Conservation (phyloP, 2,329 filamentous ascomycete species). For the Cladophialophora carrionii region DNA sequence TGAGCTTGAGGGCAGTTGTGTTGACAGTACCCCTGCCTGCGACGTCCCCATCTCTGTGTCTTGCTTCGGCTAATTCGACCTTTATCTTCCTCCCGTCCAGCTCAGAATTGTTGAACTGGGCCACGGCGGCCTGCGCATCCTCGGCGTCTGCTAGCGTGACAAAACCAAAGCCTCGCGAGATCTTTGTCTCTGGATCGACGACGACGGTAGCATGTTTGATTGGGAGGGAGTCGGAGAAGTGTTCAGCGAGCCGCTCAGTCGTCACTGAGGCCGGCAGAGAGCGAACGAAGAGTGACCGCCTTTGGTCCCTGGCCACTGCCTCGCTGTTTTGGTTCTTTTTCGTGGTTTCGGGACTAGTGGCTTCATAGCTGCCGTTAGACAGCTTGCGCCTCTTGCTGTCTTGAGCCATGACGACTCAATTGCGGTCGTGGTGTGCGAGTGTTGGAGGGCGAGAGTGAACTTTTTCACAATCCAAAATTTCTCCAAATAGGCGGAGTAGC, state of each 20-base stretch:
- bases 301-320: slow-evolving; percentile 41
- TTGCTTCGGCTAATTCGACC: slow-evolving; percentile 83
- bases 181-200: slow-evolving; percentile 79
- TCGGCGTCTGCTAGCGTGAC: slow-evolving; percentile 95
- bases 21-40: slow-evolving; percentile 44
- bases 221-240: slow-evolving; percentile 92
- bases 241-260: slow-evolving; percentile 77
- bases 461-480: slow-evolving; percentile 2
- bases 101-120: slow-evolving; percentile 76
- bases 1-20: slow-evolving; percentile 45
- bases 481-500: not conserved
- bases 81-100: slow-evolving; percentile 81
- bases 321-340: slow-evolving; percentile 35
- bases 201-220: slow-evolving; percentile 97
- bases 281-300: slow-evolving; percentile 84
- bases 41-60: slow-evolving; percentile 68
- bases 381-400: slow-evolving; percentile 45
- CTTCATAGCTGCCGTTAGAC: slow-evolving; percentile 40
- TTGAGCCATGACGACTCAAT: slow-evolving; percentile 41
- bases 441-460: not conserved
- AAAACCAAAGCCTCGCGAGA: slow-evolving; percentile 91
- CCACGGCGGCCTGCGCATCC: slow-evolving; percentile 79
- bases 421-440: not conserved
- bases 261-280: slow-evolving; percentile 78
- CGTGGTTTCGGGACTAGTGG: slow-evolving; percentile 43